These are phyloP conservation scores for Purshia tridentata DNA, from an alignment of 306 rosid species.

Conservation along the genomic window DNA sequence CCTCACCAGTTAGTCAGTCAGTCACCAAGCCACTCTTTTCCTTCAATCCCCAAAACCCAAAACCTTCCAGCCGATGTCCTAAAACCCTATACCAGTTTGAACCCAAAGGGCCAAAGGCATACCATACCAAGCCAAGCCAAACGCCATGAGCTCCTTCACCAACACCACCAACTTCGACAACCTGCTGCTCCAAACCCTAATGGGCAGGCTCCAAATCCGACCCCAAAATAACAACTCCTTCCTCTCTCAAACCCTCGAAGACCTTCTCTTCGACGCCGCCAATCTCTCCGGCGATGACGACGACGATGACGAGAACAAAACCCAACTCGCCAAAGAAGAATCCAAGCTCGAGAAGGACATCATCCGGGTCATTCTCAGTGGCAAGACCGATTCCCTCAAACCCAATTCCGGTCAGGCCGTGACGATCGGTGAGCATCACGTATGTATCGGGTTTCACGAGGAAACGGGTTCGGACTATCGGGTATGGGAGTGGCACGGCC, in stretches of 20 bases:
- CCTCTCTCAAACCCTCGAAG: slow-evolving; percentile 70
- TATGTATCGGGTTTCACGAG: slow-evolving; percentile 76
- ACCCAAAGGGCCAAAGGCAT: not conserved
- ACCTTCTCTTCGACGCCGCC: slow-evolving; percentile 54
- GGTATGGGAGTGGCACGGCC: slow-evolving; percentile 99
- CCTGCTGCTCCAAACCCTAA: slow-evolving; percentile 62
- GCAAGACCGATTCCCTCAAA: slow-evolving; percentile 52
- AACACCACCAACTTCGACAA: slow-evolving; percentile 52
- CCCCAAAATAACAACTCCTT: slow-evolving; percentile 41
- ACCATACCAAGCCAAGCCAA: slow-evolving; percentile 12
- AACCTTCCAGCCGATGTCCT: not conserved
- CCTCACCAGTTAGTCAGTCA: no score
- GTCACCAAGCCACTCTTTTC: not conserved
- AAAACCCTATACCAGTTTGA: slow-evolving; percentile 24
- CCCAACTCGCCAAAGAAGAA: slow-evolving; percentile 52
- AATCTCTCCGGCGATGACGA: slow-evolving; percentile 37
- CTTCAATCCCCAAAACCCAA: not conserved
- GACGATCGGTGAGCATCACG: slow-evolving; percentile 65
- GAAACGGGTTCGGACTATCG: slow-evolving; percentile 77
- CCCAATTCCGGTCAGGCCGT: slow-evolving; percentile 93
- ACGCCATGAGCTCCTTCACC: slow-evolving; percentile 53
- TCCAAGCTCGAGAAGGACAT: slow-evolving; percentile 65
- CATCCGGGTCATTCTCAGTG: slow-evolving; percentile 54
- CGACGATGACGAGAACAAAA: slow-evolving; percentile 37
- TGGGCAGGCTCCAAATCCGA: slow-evolving; percentile 71